A percentile compares a stretch with the other conserved stretches of the same genome.
phyloP scores from a whole-genome alignment of 352 stramenopile species.

The Phytophthora rubi region DNA sequence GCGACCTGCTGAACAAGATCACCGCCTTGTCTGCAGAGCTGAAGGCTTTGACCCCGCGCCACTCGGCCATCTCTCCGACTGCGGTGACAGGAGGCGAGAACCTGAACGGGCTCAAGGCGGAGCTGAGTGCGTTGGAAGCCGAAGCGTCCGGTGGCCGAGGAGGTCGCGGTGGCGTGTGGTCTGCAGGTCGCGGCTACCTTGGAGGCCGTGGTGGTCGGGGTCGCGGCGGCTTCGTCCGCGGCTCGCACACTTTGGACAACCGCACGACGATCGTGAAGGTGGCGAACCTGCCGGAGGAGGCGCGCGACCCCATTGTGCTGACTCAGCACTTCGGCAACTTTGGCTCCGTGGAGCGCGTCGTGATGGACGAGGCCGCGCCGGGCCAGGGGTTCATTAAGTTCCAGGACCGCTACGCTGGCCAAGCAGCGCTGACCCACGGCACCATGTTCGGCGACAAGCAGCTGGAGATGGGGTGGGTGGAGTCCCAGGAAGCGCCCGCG shows the following conservation, averaged over 20 bases:
- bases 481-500: conserved; percentile 61
- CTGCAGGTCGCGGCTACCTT: conserved; percentile 51
- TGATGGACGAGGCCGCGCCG: conserved; percentile 55
- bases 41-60: conserved; percentile 56
- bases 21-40: conserved; percentile 74
- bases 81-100: conserved; percentile 30
- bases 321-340: conserved; percentile 90
- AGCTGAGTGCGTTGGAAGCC: conserved; percentile 72
- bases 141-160: conserved; percentile 48
- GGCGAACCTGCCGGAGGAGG: conserved; percentile 74
- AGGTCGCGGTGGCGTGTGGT: conserved; percentile 49
- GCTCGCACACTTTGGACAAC: conserved; percentile 83
- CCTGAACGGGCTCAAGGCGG: conserved; percentile 62
- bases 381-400: conserved; percentile 84
- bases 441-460: conserved; percentile 62
- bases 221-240: conserved; percentile 45
- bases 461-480: conserved; percentile 71
- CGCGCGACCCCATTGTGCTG: conserved; percentile 74
- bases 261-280: conserved; percentile 87
- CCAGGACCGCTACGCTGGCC: conserved; percentile 75
- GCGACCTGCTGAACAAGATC: conserved; percentile 87
- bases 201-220: conserved; percentile 61
- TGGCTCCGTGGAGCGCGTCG: conserved; percentile 78
- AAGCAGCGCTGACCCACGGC: conserved; percentile 71
- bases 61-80: conserved; percentile 31